phyloP scores from a whole-genome alignment of 129 eudicot genomes.

The Rutidosis leptorrhynchoides region DNA sequence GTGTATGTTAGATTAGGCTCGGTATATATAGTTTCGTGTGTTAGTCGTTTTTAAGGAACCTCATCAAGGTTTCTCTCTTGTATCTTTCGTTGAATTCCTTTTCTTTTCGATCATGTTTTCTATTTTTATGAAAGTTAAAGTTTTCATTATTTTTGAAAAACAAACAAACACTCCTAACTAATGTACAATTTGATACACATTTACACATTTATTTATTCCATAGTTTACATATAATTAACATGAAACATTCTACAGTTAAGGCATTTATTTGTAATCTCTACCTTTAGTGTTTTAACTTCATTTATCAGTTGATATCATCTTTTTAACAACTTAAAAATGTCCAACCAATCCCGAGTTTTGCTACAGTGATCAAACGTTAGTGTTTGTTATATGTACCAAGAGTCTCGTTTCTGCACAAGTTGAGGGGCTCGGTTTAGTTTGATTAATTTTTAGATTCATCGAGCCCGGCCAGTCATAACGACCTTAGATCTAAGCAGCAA shows the following conservation, averaged over 20 bases:
- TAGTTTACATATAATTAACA: constrained; percentile 11
- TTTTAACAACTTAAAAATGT: background rate
- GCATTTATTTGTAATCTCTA: constrained; percentile 1
- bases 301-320: background rate
- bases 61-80: no score
- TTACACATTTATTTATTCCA: background rate
- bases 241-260: background rate
- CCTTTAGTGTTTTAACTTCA: background rate
- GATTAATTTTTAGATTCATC: constrained; percentile 9
- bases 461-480: background rate
- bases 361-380: background rate
- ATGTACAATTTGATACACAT: constrained; percentile 10
- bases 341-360: background rate
- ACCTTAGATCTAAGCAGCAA: constrained; percentile 44
- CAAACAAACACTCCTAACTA: background rate
- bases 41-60: no score
- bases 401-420: background rate
- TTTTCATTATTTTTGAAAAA: no score
- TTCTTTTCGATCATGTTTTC: no score
- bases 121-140: no score
- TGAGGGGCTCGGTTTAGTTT: background rate
- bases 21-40: no score
- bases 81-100: no score
- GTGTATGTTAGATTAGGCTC: no score
- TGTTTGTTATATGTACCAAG: constrained; percentile 13